These are phyloP conservation scores for Flaveria floridana DNA, from an alignment of 140 eudicot genomes.

Conservation along the genomic window DNA sequence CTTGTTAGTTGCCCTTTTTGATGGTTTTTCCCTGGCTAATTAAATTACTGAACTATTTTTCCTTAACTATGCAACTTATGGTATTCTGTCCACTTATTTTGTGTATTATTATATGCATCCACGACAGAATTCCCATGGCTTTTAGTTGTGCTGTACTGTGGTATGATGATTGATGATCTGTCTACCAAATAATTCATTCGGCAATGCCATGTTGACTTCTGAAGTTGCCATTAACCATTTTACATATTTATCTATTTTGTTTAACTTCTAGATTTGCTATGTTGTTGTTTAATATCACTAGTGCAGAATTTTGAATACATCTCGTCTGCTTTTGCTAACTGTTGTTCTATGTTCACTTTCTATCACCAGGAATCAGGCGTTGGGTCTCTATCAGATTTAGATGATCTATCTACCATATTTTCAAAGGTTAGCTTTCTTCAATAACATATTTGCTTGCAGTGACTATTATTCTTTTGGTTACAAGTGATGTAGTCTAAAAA, in stretches of 20 bases:
- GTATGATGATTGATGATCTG: not conserved
- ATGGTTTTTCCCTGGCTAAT: constrained; percentile 2
- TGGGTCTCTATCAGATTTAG: constrained; percentile 78
- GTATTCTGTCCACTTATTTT: not conserved
- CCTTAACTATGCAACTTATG: not conserved
- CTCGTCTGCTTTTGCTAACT: constrained; percentile 13
- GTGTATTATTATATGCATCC: not conserved
- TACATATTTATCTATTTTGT: not conserved
- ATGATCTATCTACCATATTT: constrained; percentile 88
- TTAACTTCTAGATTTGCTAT: constrained; percentile 1
- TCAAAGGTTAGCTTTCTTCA: constrained; percentile 62
- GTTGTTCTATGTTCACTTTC: constrained; percentile 28
- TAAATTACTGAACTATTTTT: not conserved
- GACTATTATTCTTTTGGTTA: not conserved
- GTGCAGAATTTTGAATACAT: constrained; percentile 16
- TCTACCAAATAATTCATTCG: not conserved
- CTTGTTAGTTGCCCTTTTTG: not conserved
- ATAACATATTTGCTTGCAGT: constrained; percentile 20
- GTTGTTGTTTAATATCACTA: not conserved
- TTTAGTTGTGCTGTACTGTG: not conserved
- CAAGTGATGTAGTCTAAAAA: too few species aligned
- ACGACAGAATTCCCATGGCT: constrained; percentile 1
- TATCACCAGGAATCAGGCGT: constrained; percentile 59
- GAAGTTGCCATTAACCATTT: not conserved
- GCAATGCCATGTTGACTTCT: constrained; percentile 8